Percentiles rank a stretch among this genome's conserved stretches.
Evolutionary conservation across 306 rosid genomes (phyloP).

Genomic region (Cicer chorassanicum): DNA sequence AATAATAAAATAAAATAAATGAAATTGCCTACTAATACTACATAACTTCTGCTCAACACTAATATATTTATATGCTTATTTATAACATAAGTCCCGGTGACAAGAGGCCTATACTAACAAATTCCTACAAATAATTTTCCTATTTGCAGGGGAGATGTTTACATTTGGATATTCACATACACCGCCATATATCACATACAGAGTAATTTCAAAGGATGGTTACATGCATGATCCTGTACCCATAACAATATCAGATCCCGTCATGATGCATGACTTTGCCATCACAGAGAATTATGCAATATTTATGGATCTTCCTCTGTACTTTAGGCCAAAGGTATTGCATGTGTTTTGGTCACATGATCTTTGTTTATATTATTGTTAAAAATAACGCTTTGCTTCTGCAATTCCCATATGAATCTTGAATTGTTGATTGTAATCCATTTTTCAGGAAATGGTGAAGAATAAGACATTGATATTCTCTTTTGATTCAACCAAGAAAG

Average conservation of each 20-base stretch:
- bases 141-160: slow-evolving; percentile 94
- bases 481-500: slow-evolving; percentile 80
- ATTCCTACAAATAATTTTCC: slow-evolving; percentile 35
- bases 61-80: too few relatives aligned
- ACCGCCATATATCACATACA: slow-evolving; percentile 88
- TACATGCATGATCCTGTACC: slow-evolving; percentile 94
- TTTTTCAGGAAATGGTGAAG: slow-evolving; percentile 95
- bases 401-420: slow-evolving; percentile 9
- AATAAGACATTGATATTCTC: slow-evolving; percentile 75
- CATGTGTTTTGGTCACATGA: slow-evolving; percentile 21
- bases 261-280: slow-evolving; percentile 99
- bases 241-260: slow-evolving; percentile 80
- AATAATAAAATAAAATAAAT: too few relatives aligned
- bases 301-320: slow-evolving; percentile 92
- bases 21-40: too few relatives aligned
- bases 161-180: slow-evolving; percentile 88
- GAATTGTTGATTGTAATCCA: slow-evolving; percentile 32
- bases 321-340: slow-evolving; percentile 86
- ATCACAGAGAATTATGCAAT: slow-evolving; percentile 88
- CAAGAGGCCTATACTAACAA: too few relatives aligned
- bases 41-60: too few relatives aligned
- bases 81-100: too few relatives aligned
- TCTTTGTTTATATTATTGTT: background rate
- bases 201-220: slow-evolving; percentile 93
- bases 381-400: too few relatives aligned